Evolutionary conservation across 441 rosid species (phyloP).

Genomic region (Metrosideros polymorpha): DNA sequence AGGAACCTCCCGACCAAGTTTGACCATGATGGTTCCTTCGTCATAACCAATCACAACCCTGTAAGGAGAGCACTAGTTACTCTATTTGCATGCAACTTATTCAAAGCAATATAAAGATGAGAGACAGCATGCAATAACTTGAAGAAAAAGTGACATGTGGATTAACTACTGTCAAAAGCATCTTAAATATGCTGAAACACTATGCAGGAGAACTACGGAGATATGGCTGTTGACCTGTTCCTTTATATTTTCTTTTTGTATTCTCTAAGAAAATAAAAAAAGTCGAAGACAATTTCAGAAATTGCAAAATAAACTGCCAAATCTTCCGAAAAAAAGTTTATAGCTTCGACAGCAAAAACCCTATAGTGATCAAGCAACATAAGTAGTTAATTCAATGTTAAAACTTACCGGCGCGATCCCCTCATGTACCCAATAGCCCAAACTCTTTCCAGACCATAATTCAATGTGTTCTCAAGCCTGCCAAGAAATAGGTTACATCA

Average conservation of each 20-base stretch:
- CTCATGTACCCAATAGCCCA: constrained; percentile 79
- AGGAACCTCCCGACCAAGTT: constrained; percentile 95
- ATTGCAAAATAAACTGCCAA: not conserved
- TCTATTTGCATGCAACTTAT: not conserved
- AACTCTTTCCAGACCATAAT: constrained; percentile 86
- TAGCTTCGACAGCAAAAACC: not conserved
- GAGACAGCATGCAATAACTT: not conserved
- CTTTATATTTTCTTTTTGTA: not conserved
- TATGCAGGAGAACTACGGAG: not conserved
- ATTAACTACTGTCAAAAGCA: not conserved
- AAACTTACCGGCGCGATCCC: constrained; percentile 65
- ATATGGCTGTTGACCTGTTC: not conserved
- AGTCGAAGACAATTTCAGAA: not conserved
- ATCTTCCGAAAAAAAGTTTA: not conserved
- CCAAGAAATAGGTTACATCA: not conserved
- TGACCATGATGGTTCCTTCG: constrained; percentile 97
- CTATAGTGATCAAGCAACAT: not conserved
- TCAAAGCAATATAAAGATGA: not conserved
- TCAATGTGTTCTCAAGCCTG: constrained; percentile 88
- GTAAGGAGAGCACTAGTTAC: constrained; percentile 7
- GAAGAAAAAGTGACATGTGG: not conserved
- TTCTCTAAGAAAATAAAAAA: not conserved
- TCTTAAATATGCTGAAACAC: not conserved
- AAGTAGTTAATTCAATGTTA: not conserved
- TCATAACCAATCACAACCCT: constrained; percentile 97